Base-by-base conservation (phyloP, 1,284 basidiomycete species). In the Pseudozyma sp. region DNA sequence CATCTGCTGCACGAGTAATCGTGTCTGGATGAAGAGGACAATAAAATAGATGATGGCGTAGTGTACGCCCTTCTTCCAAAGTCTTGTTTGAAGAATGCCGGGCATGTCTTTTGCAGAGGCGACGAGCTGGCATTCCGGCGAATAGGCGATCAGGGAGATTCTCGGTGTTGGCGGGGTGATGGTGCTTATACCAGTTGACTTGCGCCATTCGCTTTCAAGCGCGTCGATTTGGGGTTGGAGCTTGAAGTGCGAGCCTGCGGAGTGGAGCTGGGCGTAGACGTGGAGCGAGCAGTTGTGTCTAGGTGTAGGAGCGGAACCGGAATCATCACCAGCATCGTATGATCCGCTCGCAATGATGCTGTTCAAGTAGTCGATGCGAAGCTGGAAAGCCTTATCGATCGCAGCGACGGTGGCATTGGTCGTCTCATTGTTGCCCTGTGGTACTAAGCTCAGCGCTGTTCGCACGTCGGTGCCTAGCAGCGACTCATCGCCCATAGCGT, bases 1-100 rank as follows among this genome's bases (percentile, higher is more conserved):
- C 77, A 86, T 83, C 73, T 86, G 85, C 38, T 80, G 56, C 1
- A 85, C 83, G 9, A 85, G 62, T 3, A 84, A 49, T 31, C 70
- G 50, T 2, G 81, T 68, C 38, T 85, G 73, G 7, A 78, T 10
- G 7, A 71, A 55, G 52, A 83, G 75, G 1, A 81, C 60, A 19
- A 78, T 1, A 4, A 76, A 78, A 34, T 83, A 76, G 44, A 81
- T 21, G 35, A 78, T 58, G 19, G 77, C 83, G 47, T 81, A 85
- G 42, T 61, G 54, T 31, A 77, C 59, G 18, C 71, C 77, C 16
- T 77, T 69, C 11, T 59, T 58, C 85, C 85, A 85, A 10, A 85
- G 62, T 11, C 52, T 31, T 14, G 71, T 60, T 44, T 76, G 59
- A n/a, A 78, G 50, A 12, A 79, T 59, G 4, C 76, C 68, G 60